A percentile compares a stretch with the other conserved stretches of the same genome.
Evolutionary conservation across 2,329 filamentous ascomycete genomes (phyloP).

Genomic region (Coniochaeta sp.): DNA sequence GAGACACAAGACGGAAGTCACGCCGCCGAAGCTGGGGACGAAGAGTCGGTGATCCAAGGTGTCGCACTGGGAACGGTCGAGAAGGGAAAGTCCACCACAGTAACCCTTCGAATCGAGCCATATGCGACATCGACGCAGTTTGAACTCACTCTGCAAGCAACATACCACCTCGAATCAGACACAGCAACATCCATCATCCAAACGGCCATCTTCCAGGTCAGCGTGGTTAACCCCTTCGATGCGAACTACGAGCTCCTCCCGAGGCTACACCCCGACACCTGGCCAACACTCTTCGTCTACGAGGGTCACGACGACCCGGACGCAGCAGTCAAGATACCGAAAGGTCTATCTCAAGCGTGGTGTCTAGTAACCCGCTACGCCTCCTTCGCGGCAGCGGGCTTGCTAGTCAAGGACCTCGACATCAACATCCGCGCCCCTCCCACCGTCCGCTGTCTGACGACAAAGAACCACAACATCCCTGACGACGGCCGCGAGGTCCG

Average conservation of each 20-base stretch:
- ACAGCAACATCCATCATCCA: constrained; percentile 75
- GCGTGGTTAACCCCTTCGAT: constrained; percentile 79
- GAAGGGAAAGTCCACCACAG: constrained; percentile 32
- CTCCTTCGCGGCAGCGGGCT: constrained; percentile 69
- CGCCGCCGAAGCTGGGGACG: constrained; percentile 20
- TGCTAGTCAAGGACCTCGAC: constrained; percentile 57
- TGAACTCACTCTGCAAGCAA: constrained; percentile 64
- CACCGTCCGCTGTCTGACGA: constrained; percentile 46
- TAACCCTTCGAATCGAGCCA: constrained; percentile 43
- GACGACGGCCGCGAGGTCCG: constrained; percentile 41
- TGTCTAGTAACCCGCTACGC: constrained; percentile 64
- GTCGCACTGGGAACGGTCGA: constrained; percentile 39
- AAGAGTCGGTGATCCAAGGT: constrained; percentile 35
- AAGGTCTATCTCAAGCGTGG: constrained; percentile 76
- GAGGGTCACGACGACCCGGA: constrained; percentile 32
- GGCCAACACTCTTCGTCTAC: constrained; percentile 80
- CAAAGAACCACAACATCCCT: constrained; percentile 29
- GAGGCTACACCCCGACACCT: constrained; percentile 66
- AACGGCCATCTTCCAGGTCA: constrained; percentile 59
- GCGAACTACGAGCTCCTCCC: constrained; percentile 85
- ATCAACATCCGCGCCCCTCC: constrained; percentile 13
- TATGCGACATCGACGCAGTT: constrained; percentile 46
- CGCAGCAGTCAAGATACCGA: constrained; percentile 20
- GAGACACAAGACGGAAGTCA: constrained; percentile 13
- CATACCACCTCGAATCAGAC: constrained; percentile 76